Base-by-base conservation (phyloP, 2,329 filamentous ascomycete genomes). In the Beauveria scarabaeidicola region DNA sequence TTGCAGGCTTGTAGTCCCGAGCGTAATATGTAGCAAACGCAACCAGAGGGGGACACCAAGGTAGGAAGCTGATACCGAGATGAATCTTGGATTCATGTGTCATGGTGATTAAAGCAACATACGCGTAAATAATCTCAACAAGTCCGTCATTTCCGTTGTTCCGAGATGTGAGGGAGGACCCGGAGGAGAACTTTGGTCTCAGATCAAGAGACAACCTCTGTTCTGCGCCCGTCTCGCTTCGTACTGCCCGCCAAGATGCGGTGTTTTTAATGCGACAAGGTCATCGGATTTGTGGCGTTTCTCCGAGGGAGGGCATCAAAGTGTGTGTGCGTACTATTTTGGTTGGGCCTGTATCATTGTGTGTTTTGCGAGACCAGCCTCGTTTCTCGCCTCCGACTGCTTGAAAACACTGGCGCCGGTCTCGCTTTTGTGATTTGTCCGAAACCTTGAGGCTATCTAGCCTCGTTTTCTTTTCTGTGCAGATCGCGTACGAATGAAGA, bases 271-370 rank as follows among this genome's bases (percentile, higher is more conserved):
- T 36, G 32, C 40, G 25, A 54, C 52, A 21, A 43, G 38, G 52
- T 44, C 52, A 54, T 54, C 52, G 40, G 52, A 54, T 40, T 25
- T 21, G 52, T 54, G 52, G 52, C 40, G 40, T 44, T 29, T 44
- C 21, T 41, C 21, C 23, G 27, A 32, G 23, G 47, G 8, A 27
- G 21, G 44, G 27, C 9, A 32, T 50, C 25, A 19, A 9, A 13
- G 19, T 27, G 47, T 32, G 43, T 15, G 17, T 50, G 23, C n/a
- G 7, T 32, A 25, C n/a, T 19, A 21, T 5, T n/a, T 8, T 50
- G 17, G 15, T 46, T 13, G 23, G 25, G 29, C 15, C n/a, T 27
- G 32, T 10, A 25, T 41, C 47, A 11, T 52, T 21, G 32, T n/a
- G 21, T 7, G 15, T 25, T n/a, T 11, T 17, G 48, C 9, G 10